Evolutionary conservation across 1,139 yeast species (phyloP), one percentile per base, ranked within the genome.

Genomic region (Zhuliangozyma blackwelliae): DNA sequence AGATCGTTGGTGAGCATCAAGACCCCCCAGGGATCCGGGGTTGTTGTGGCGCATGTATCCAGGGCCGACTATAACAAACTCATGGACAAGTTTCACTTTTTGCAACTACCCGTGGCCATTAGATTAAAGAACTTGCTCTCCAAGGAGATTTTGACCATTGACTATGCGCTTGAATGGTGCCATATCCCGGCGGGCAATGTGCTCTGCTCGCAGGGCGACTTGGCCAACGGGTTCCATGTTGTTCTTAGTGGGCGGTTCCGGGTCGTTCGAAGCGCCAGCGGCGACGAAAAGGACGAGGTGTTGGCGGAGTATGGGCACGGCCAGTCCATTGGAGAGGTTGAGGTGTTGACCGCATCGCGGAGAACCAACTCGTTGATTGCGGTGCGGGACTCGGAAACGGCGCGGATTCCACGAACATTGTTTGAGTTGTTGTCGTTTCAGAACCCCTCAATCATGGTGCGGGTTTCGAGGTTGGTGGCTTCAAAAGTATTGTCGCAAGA

Each of bases 101-200:
- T 90, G 10, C 83, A 85, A 45, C 64, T 92, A 33, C 79, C 89
- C 5, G 75, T 89, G 37, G 96, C 97, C 0, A 77, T 80, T 37
- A 75, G 80, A 11, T 63, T 90, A 45, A 80, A 87, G 34, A 72
- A 70, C 20, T 69, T 85, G 3, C 61, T 92, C 32, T 82, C 92
- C 25, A 68, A 76, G 25, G 77, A 85, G 39, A 67, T 92, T 33
- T 59, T 85, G 32, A 79, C 84, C 36, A 75, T 92, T 33, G 98
- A 92, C 55, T 87, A 85, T 59, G 96, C 97, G 0, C 64, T 92
- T 36, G 98, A 92, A 57, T 92, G 98, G 98, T 79, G 92, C 34
- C 96, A 88, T 44, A 72, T 87, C 5, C 80, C 81, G 11, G 94
- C 97, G 0, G 96, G 97, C 0, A 82, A 82, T 38, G 75, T 82